phyloP scores from a whole-genome alignment of 208 protist genomes.

The Trypanosoma vivax region DNA sequence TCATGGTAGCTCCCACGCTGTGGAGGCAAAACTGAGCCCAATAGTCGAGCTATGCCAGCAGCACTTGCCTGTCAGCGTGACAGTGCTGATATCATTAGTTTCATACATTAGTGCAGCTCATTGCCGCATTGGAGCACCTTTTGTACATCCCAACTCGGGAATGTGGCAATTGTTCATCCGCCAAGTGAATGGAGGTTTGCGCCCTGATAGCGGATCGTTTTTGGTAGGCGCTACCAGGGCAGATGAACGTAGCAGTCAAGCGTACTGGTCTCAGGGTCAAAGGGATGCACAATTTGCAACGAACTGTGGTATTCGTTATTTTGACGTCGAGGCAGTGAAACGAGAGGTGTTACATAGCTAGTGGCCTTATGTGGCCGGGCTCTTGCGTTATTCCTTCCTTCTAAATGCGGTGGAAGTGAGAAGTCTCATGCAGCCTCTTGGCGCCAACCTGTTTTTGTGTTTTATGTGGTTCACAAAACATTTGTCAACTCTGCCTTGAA shows the following conservation, averaged over 20 bases:
- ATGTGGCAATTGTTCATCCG: slow-evolving; percentile 51
- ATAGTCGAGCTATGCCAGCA: slow-evolving; percentile 36
- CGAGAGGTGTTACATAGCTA: slow-evolving; percentile 2
- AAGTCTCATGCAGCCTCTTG: no score
- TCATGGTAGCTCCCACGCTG: slow-evolving; percentile 41
- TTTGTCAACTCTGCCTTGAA: no score
- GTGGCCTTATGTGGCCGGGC: no score
- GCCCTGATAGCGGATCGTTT: slow-evolving; percentile 36
- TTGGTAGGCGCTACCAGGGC: slow-evolving; percentile 40
- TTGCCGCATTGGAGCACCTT: slow-evolving; percentile 23
- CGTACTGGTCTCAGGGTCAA: not conserved
- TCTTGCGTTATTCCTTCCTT: no score
- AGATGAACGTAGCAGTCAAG: not conserved
- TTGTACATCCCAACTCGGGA: slow-evolving; percentile 54
- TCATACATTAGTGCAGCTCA: slow-evolving; percentile 52
- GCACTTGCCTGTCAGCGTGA: slow-evolving; percentile 26
- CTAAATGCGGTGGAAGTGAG: no score
- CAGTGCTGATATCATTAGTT: slow-evolving; percentile 70
- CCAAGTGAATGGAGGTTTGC: slow-evolving; percentile 61
- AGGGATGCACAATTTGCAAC: slow-evolving; percentile 13
- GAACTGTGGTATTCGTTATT: slow-evolving; percentile 19
- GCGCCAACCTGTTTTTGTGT: no score
- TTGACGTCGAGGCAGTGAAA: slow-evolving; percentile 11
- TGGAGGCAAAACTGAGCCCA: slow-evolving; percentile 35
- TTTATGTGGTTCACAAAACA: no score